These are phyloP conservation scores for Phytopythium litorale DNA, from an alignment of 352 stramenopile genomes.

Conservation along the genomic window DNA sequence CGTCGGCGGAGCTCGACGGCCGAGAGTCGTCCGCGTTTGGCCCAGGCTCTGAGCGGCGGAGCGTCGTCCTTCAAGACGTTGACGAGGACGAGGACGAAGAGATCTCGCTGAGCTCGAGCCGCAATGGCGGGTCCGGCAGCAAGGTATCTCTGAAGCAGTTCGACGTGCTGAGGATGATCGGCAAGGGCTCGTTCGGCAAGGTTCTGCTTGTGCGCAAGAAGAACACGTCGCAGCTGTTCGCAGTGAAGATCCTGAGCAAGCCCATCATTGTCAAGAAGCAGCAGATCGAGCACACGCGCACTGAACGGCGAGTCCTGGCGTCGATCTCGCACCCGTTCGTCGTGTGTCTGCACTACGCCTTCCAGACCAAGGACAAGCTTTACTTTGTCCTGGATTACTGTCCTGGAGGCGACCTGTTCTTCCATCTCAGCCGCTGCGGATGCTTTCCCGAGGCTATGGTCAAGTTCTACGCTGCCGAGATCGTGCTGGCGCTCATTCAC, in stretches of 20 bases:
- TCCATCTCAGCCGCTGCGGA: conserved; percentile 67
- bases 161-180: conserved; percentile 89
- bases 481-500: conserved; percentile 81
- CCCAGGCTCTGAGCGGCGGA: conserved; percentile 26
- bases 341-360: conserved; percentile 86
- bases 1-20: neutral
- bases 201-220: conserved; percentile 87
- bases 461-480: conserved; percentile 83
- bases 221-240: conserved; percentile 65
- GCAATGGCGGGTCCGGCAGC: conserved; percentile 6
- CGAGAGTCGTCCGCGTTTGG: conserved; percentile 5
- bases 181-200: conserved; percentile 92
- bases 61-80: conserved; percentile 64
- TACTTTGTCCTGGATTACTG: conserved; percentile 89
- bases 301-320: conserved; percentile 78
- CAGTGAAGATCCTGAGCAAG: conserved; percentile 85
- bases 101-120: conserved; percentile 14
- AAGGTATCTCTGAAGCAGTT: conserved; percentile 88
- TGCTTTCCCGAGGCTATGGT: conserved; percentile 82
- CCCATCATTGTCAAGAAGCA: conserved; percentile 75
- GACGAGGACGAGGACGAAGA: conserved; percentile 53
- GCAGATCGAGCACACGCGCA: conserved; percentile 81
- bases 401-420: conserved; percentile 81
- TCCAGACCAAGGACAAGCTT: conserved; percentile 81
- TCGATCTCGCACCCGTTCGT: conserved; percentile 85